Percentiles rank a stretch among this genome's conserved stretches.
These are phyloP conservation scores for Epichloe uncinata DNA, from an alignment of 2,329 filamentous ascomycete genomes.

Conservation along the genomic window DNA sequence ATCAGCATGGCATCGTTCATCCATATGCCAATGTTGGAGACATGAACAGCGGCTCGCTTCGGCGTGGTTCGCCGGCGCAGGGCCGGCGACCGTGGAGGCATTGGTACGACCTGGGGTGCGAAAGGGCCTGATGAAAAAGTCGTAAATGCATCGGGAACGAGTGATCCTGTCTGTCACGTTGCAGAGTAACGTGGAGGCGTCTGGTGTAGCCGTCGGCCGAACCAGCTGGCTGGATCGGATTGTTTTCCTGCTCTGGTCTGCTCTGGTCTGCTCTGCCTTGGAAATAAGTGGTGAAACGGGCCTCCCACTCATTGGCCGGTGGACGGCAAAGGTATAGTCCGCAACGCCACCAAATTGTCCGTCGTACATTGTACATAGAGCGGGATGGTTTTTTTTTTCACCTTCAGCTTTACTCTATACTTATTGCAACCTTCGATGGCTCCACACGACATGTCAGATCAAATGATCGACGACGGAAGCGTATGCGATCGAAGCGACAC, in stretches of 20 bases:
- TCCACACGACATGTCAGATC: too few relatives aligned
- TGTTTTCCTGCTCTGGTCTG: too few relatives aligned
- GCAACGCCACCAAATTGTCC: background rate
- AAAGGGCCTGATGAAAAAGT: too few relatives aligned
- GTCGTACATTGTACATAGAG: too few relatives aligned
- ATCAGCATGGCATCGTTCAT: conserved; percentile 20
- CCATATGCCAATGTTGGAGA: conserved; percentile 16
- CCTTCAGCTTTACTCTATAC: too few relatives aligned
- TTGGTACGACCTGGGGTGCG: conserved; percentile 8
- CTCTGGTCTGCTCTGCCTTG: background rate
- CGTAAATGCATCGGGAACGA: background rate
- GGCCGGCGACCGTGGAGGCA: conserved; percentile 18
- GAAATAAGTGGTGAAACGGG: background rate
- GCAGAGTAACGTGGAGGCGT: background rate
- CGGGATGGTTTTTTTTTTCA: background rate
- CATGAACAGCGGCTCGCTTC: conserved; percentile 6
- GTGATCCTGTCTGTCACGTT: background rate
- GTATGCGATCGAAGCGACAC: too few relatives aligned
- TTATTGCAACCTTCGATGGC: too few relatives aligned
- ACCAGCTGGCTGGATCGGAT: too few relatives aligned
- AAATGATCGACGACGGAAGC: too few relatives aligned
- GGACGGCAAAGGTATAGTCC: background rate
- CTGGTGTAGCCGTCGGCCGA: too few relatives aligned
- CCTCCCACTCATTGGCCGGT: background rate
- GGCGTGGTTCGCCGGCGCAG: conserved; percentile 14